Conservation (phyloP, 108 stramenopile genomes). For the Schizochytrium sp. region DNA sequence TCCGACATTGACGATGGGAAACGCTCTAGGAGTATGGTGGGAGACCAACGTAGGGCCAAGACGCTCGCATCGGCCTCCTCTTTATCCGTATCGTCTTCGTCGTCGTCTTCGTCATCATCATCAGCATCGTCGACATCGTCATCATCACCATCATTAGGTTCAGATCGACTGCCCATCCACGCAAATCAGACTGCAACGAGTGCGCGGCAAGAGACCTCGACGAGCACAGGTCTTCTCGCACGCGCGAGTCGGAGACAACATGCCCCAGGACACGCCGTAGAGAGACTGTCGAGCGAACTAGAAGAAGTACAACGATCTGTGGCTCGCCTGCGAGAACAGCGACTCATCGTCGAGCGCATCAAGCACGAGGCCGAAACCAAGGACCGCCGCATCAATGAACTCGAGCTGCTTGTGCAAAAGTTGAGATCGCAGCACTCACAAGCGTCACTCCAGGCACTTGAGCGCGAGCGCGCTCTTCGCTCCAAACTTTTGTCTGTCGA, state of each 20-base stretch:
- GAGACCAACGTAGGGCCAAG: no score
- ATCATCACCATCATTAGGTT: no score
- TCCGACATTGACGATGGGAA: no score
- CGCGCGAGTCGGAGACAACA: neutral
- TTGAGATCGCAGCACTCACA: neutral
- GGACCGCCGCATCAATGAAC: neutral
- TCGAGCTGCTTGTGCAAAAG: neutral
- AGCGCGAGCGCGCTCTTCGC: neutral
- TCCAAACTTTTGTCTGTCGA: neutral
- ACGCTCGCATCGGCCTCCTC: no score
- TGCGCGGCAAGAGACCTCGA: no score
- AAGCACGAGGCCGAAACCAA: neutral
- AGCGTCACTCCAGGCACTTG: neutral
- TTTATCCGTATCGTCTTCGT: no score
- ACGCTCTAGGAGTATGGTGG: no score
- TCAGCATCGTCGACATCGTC: no score
- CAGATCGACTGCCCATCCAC: no score
- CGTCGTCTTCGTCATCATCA: no score
- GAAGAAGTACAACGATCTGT: neutral
- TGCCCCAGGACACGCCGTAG: neutral
- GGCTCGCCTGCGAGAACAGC: neutral
- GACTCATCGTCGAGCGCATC: neutral
- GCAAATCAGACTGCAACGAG: no score
- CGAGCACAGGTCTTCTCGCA: neutral
- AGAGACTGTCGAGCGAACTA: neutral